Evolutionary conservation across 2,329 filamentous ascomycete genomes (phyloP), one percentile per base, ranked within the genome.

Genomic region (Pseudogymnoascus sp.): DNA sequence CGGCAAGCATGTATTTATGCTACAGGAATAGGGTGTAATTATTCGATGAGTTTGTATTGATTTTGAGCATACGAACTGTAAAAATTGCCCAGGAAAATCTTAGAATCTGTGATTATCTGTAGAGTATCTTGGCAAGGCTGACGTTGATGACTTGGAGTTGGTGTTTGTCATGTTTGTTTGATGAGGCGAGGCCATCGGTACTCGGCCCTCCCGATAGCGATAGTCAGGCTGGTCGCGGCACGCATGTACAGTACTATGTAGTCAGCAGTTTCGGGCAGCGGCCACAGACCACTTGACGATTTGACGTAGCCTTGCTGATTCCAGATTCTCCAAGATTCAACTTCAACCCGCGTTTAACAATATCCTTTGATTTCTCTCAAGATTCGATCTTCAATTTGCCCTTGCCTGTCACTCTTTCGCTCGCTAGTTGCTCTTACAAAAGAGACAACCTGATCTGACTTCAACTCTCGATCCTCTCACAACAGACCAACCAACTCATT

Each of bases 301-400:
- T 52, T 52, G 41, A 52, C 45, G 45, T 52, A 52, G 45, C 45
- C 45, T 52, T 52, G 45, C 45, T 52, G 45, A 52, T 52, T 52
- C 26, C 26, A 52, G 45, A 52, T 30, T 15, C 45, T 30, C 4
- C 3, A 7, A 52, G 26, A 52, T 19, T 45, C 23, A 52, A 18
- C 45, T 30, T 52, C 45, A 18, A 18, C 33, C 33, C 33, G 23
- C 19, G 45, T 52, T 52, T 30, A 19, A 52, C 45, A 30, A n/a
- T 3, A 5, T 52, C 15, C 13, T 45, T 52, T 30, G 5, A 4
- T 30, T 52, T 30, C 9, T 2, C 26, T 9, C 19, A 15, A 6
- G 9, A 41, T 26, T 26, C 21, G 21, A 6, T 26, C 6, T 3
- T 10, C 12, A 30, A 28, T 28, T 18, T 19, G 9, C 45, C n/a